Evolutionary conservation across 2,329 filamentous ascomycete genomes (phyloP), one percentile per base, ranked within the genome.

Genomic region (Triangularia verruculosa): DNA sequence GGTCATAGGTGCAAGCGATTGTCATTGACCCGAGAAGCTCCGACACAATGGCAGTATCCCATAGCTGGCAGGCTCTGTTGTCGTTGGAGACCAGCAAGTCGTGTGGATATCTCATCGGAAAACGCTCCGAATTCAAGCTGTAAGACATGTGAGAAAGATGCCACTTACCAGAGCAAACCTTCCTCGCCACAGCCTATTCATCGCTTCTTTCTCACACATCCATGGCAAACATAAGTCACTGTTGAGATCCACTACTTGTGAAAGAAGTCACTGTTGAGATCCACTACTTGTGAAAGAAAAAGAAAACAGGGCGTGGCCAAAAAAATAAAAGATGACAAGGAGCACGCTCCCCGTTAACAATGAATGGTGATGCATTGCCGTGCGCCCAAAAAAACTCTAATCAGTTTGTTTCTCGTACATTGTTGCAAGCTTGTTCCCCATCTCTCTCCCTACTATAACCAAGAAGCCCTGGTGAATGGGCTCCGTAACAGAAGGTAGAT

Each of bases 361-460:
- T 63, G 47, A 59, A 55, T 59, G 43, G 34, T 59, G 61, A 43
- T 54, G 22, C 20, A 54, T 43, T 63, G 52, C 34, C 51, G 15
- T 54, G 51, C 59, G 12, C 43, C 32, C 17, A 51, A 20, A 47
- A 47, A 32, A 25, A 5, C 54, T 54, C 47, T 34, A 64, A 58
- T 28, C 20, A 54, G 51, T 54, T 30, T 61, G 60, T 52, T 27
- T 62, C 57, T 62, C 55, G 39, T 64, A 64, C 62, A 66, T 63
- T 64, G 62, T 58, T 39, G 57, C 52, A 56, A 64, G 39, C 17
- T 53, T 55, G 22, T 60, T 57, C 6, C 12, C 47, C 22, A 27
- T 56, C 30, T n/a, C 43, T 39, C 27, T 30, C 61, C 53, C n/a
- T n/a, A n/a, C 24, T 32, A 24, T 55, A 17, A 9, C 32, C 61